phyloP scores from a whole-genome alignment of 176 grass and related monocot genomes.

The Saccharum spontaneum region DNA sequence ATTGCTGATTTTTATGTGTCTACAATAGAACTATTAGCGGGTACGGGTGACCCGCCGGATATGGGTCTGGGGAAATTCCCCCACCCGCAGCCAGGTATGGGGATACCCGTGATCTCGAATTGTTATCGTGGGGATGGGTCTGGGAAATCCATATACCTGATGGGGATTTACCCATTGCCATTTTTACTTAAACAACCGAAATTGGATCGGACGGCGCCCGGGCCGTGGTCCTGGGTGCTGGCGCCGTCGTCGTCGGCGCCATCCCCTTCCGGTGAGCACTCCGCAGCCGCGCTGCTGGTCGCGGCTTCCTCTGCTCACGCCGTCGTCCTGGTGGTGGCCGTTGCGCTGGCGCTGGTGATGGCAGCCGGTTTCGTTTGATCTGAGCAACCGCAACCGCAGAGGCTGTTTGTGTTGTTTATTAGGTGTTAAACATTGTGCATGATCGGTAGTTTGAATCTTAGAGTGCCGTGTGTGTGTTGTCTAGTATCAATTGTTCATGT shows the following conservation, averaged over 20 bases:
- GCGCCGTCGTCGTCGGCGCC: neutral
- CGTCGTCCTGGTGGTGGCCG: neutral
- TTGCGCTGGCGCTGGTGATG: neutral
- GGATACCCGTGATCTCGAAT: no score
- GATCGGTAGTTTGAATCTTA: no score
- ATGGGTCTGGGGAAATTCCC: no score
- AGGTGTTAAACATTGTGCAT: neutral
- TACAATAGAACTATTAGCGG: no score
- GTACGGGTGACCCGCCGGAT: no score
- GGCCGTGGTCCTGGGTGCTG: neutral
- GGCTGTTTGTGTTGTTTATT: neutral
- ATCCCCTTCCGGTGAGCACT: neutral
- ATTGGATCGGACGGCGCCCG: neutral
- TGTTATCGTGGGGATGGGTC: no score
- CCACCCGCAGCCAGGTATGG: no score
- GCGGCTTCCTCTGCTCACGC: neutral
- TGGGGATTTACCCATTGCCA: no score
- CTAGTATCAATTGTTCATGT: neutral
- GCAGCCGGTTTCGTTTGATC: neutral
- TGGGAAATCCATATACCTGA: no score
- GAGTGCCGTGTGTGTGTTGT: neutral
- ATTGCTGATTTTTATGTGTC: no score
- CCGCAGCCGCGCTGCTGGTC: neutral
- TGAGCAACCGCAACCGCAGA: neutral
- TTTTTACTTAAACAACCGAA: no score